Base-by-base conservation (phyloP, 2,329 filamentous ascomycete genomes). In the Cercospora sesami region DNA sequence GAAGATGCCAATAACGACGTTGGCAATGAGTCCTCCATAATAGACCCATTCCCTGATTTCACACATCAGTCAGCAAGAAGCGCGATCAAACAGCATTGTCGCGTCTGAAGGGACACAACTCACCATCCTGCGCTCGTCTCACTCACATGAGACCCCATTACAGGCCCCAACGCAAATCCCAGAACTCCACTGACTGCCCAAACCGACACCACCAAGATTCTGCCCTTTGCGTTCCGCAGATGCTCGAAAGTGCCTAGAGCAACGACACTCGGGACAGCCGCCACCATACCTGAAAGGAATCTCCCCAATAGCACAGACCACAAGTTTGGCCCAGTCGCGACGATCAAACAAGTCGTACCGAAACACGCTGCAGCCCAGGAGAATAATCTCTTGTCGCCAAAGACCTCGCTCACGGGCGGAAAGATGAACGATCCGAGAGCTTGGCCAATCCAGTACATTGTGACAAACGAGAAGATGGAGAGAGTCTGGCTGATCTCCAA, bases 171-270 rank as follows among this genome's bases (percentile, higher is more conserved):
- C 5, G 80, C 77, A 10, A 85, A 69, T 0, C 81, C 84, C 5
- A 82, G 71, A 2, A 81, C 83, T 1, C 81, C 79, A 8, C 78
- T 78, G 23, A 79, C 75, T 31, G 80, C 79, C 83, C 83, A 85
- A 6, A 79, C 72, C 64, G 81, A 81, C 8, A 85, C 77, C 14
- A 82, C 73, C 82, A 82, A 85, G 7, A 84, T 80, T 14, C 83
- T 78, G n/a, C 76, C 76, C 64, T 78, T 77, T 16, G 63, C 57
- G 33, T 67, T 60, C 67, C 59, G 65, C 73, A 86, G 80, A 68
- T 86, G 83, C 67, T 86, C 83, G 33, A 85, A 79, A 60, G 81
- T 83, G 1, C 84, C 83, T 0, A 81, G 79, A 8, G 82, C 80
- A 5, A 85, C 81, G 23, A 83, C 81, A 0, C 82, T 79, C 1